A percentile compares a stretch with the other conserved stretches of the same genome.
Evolutionary conservation across 768 basidiomycete species (phyloP).

Genomic region (Calocybe gangraenosa): DNA sequence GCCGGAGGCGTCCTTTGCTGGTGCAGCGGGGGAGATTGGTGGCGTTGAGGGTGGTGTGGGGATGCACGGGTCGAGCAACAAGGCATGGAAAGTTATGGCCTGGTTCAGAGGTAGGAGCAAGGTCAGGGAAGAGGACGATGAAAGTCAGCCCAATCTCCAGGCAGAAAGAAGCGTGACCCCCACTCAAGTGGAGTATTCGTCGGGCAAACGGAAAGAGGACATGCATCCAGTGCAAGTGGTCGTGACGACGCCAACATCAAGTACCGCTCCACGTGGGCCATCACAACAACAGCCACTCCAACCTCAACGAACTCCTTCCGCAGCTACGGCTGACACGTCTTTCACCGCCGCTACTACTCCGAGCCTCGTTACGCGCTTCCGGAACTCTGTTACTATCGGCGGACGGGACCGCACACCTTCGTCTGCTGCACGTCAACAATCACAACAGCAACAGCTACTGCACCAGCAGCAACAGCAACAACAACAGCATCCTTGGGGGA

Average conservation of each 20-base stretch:
- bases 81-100: conserved; percentile 95
- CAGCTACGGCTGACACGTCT: conserved; percentile 35
- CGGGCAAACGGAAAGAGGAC: conserved; percentile 5
- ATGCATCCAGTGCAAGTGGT: conserved; percentile 33
- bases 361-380: conserved; percentile 43
- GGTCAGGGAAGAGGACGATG: conserved; percentile 19
- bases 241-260: conserved; percentile 33
- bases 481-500: conserved; percentile 28
- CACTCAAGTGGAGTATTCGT: conserved; percentile 20
- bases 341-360: conserved; percentile 29
- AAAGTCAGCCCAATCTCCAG: conserved; percentile 8
- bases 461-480: neutral
- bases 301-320: conserved; percentile 41
- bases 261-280: conserved; percentile 20
- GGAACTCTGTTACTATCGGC: conserved; percentile 46
- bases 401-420: conserved; percentile 26
- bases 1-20: conserved; percentile 12
- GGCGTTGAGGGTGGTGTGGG: conserved; percentile 23
- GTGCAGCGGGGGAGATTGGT: conserved; percentile 26
- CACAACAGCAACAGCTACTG: conserved; percentile 4
- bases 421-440: conserved; percentile 17
- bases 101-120: conserved; percentile 89
- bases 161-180: conserved; percentile 22
- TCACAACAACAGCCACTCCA: conserved; percentile 25
- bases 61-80: conserved; percentile 72